Conservation (phyloP, 1,284 basidiomycete genomes). For the Marasmius sp. region DNA sequence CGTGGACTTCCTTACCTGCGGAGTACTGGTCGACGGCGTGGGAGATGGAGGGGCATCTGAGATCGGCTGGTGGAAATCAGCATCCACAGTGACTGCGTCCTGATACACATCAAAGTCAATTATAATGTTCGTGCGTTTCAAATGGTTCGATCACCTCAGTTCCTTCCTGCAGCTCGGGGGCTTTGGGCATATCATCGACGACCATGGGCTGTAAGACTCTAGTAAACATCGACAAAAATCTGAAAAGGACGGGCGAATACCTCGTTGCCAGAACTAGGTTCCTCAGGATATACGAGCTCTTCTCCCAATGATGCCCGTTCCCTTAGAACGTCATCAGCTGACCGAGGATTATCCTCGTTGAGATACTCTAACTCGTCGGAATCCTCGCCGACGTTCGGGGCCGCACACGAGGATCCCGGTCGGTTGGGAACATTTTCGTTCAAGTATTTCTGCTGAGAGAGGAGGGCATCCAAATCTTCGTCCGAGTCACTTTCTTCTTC, state of each 20-base stretch:
- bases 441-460: too few relatives aligned
- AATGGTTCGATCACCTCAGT: too few relatives aligned
- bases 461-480: too few relatives aligned
- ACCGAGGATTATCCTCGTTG: neutral
- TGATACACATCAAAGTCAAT: neutral
- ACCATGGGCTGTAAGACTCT: neutral
- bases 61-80: neutral
- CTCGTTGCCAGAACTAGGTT: neutral
- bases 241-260: neutral
- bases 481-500: too few relatives aligned
- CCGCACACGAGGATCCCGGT: too few relatives aligned
- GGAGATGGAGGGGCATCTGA: neutral
- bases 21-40: neutral
- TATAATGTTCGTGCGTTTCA: neutral
- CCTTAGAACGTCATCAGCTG: neutral
- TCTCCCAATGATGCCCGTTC: neutral
- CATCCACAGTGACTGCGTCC: neutral
- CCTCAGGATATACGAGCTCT: neutral
- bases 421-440: too few relatives aligned
- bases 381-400: neutral
- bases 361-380: neutral
- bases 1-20: neutral
- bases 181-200: neutral
- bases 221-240: neutral
- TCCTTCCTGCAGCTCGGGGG: neutral